Percentiles rank a stretch among this genome's conserved stretches.
These are phyloP conservation scores for Neocucurbitaria cava DNA, from an alignment of 2,329 filamentous ascomycete genomes.

Conservation along the genomic window DNA sequence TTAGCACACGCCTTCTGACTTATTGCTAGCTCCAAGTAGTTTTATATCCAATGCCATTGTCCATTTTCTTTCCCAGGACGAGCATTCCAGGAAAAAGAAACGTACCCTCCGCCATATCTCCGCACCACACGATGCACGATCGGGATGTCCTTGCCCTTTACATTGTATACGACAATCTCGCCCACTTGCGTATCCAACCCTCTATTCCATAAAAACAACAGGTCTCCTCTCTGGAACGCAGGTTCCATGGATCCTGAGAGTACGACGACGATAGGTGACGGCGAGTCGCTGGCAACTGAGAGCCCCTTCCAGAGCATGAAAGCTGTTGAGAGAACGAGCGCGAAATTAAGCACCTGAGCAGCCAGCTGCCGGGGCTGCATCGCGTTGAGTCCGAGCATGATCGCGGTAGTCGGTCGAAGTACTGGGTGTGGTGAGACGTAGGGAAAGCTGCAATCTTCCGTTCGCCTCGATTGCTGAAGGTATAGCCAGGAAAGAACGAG, in stretches of 20 bases:
- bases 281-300: slow-evolving; percentile 73
- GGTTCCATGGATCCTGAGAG: slow-evolving; percentile 85
- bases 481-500: background rate
- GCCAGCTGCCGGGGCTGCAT: slow-evolving; percentile 81
- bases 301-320: slow-evolving; percentile 95
- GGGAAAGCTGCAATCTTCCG: background rate
- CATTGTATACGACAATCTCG: slow-evolving; percentile 82
- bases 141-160: slow-evolving; percentile 92
- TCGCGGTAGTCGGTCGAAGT: slow-evolving; percentile 19
- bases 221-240: slow-evolving; percentile 78
- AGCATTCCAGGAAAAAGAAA: slow-evolving; percentile 2
- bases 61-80: background rate
- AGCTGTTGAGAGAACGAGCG: slow-evolving; percentile 84
- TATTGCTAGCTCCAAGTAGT: background rate
- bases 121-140: slow-evolving; percentile 94
- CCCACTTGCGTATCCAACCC: slow-evolving; percentile 69
- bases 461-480: background rate
- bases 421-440: background rate
- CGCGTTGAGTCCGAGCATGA: slow-evolving; percentile 58
- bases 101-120: slow-evolving; percentile 66
- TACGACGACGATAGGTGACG: slow-evolving; percentile 79
- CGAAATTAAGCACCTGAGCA: slow-evolving; percentile 87
- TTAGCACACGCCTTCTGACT: slow-evolving; percentile 11
- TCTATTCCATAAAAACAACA: slow-evolving; percentile 79
- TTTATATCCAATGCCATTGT: background rate